phyloP scores from a whole-genome alignment of 1,139 yeast species.

The Saccharomyces hybrid region DNA sequence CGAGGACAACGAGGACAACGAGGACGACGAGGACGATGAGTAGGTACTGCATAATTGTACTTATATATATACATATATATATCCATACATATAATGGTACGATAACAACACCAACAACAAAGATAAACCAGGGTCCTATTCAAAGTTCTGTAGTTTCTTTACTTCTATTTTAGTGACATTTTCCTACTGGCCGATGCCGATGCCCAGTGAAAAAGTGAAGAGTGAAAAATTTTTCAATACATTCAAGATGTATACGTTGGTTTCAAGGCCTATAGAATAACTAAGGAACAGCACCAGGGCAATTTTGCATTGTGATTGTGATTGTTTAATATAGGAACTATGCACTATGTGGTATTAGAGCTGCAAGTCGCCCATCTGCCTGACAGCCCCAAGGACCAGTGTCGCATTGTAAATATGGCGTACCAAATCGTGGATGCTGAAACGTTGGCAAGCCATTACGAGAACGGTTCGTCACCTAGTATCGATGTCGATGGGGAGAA shows the following conservation, averaged over 20 bases:
- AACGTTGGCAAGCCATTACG: conserved; percentile 10
- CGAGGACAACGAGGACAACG: conserved; percentile 3
- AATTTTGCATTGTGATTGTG: conserved; percentile 1
- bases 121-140: neutral
- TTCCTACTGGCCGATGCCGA: neutral
- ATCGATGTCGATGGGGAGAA: neutral
- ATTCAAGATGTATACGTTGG: neutral
- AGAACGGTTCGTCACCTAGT: neutral
- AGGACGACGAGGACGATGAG: conserved; percentile 2
- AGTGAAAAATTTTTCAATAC: neutral
- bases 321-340: neutral
- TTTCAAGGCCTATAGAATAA: neutral
- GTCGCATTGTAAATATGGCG: conserved; percentile 16
- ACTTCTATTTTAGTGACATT: neutral
- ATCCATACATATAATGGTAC: neutral
- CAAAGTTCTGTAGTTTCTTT: neutral
- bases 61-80: neutral
- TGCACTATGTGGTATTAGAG: conserved; percentile 30
- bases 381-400: conserved; percentile 29
- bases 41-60: neutral
- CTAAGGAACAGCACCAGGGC: neutral
- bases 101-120: neutral
- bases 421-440: conserved; percentile 25
- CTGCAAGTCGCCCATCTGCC: conserved; percentile 20
- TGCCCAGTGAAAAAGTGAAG: neutral